Conservation (phyloP, 306 rosid species). For the Hippophae tibetana region DNA sequence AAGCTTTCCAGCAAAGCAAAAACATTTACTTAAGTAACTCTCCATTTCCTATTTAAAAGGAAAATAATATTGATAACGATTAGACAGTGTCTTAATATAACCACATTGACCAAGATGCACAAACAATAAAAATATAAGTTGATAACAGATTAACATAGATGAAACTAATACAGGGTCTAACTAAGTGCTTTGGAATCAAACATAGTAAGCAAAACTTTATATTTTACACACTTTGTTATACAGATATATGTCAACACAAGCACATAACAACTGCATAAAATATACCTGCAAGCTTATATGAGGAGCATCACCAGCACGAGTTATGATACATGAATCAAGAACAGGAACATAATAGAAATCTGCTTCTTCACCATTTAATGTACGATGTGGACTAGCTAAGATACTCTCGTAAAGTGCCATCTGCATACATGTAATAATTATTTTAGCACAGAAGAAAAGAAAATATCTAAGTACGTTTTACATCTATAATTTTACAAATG, state of each 20-base stretch:
- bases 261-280: slow-evolving; percentile 5
- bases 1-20: too few species aligned
- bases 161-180: not conserved
- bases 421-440: slow-evolving; percentile 33
- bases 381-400: slow-evolving; percentile 86
- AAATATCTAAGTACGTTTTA: slow-evolving; percentile 2
- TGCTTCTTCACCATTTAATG: slow-evolving; percentile 88
- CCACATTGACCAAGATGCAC: too few species aligned
- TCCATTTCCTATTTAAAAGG: too few species aligned
- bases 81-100: too few species aligned
- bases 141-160: too few species aligned
- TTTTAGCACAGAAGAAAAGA: slow-evolving; percentile 7
- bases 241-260: not conserved
- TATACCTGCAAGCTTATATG: slow-evolving; percentile 70
- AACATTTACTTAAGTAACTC: too few species aligned
- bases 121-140: too few species aligned
- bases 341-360: slow-evolving; percentile 94
- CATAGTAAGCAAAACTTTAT: not conserved
- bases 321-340: slow-evolving; percentile 90
- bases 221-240: not conserved
- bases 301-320: slow-evolving; percentile 94
- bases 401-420: slow-evolving; percentile 80
- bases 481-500: not conserved
- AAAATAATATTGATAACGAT: too few species aligned
- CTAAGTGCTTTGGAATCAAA: not conserved